These are phyloP conservation scores for Agrocybe chaxingu DNA, from an alignment of 768 basidiomycete species.

Conservation along the genomic window DNA sequence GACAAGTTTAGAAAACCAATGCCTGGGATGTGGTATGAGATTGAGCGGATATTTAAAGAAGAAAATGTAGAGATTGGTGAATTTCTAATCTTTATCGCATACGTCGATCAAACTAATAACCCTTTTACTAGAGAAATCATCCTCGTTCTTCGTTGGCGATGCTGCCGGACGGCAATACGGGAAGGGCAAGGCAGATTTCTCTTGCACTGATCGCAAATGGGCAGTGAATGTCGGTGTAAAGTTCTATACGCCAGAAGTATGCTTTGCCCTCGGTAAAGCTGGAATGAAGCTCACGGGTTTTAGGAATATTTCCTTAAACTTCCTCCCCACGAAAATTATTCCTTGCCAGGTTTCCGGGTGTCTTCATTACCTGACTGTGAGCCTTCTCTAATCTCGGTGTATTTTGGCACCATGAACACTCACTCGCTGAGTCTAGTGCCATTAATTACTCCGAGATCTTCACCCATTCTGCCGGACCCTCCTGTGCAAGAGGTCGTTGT, in stretches of 20 bases:
- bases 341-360: constrained; percentile 68
- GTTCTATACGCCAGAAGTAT: constrained; percentile 86
- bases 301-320: constrained; percentile 70
- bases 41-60: constrained; percentile 58
- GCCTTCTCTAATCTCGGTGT: constrained; percentile 8
- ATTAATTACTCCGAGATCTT: constrained; percentile 44
- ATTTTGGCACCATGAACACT: not conserved
- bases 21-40: constrained; percentile 80
- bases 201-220: constrained; percentile 83
- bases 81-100: constrained; percentile 8
- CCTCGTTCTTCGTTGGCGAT: constrained; percentile 85
- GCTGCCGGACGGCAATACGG: constrained; percentile 72
- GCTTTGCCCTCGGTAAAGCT: not conserved
- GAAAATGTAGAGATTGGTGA: constrained; percentile 65
- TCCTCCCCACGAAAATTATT: constrained; percentile 36
- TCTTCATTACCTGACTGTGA: constrained; percentile 39
- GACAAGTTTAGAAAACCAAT: constrained; percentile 86
- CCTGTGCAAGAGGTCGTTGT: constrained; percentile 41
- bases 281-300: not conserved
- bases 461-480: constrained; percentile 42
- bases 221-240: constrained; percentile 70
- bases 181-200: constrained; percentile 56
- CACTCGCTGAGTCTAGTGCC: constrained; percentile 37
- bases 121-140: constrained; percentile 47
- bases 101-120: not conserved